Evolutionary conservation across 2,329 filamentous ascomycete species (phyloP), one percentile per base, ranked within the genome.

Genomic region (Aureobasidium sp.): DNA sequence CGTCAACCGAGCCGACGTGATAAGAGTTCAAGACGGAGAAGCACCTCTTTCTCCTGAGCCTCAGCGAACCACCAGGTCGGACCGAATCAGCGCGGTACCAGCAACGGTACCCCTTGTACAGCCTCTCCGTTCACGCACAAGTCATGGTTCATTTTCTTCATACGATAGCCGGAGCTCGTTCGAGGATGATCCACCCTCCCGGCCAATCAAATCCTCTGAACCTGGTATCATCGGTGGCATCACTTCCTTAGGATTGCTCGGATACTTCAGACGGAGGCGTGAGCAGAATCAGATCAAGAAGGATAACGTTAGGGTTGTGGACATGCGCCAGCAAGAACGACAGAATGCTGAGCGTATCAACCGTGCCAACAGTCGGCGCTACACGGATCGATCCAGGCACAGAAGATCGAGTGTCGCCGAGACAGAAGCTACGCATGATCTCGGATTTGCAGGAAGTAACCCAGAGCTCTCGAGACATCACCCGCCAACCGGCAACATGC

Each of bases 261-360:
- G 73, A 7, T 76, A 73, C 54, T 62, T 75, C 23, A 74, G 74
- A 63, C 74, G 78, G 58, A 76, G 74, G 65, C 74, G 74, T 61
- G 71, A 69, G 77, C 82, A 65, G 71, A 78, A 70, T 74, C 81
- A 69, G 79, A 86, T 70, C 74, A 82, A 65, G 70, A 84, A 71
- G 60, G 82, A 86, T 60, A 78, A 85, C 65, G 80, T 84, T 57
- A 81, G 84, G 23, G 81, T 88, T 5, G 81, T 80, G 54, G 77
- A 77, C 46, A 71, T 81, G 61, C 76, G 76, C 57, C 75, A 73
- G 62, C 78, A 78, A 63, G 74, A 78, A 13, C 71, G 77, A n/a
- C 69, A 75, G 23, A 74, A 75, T n/a, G 68, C 70, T 40, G 65
- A 70, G 17, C 60, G 61, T n/a, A 72, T 68, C 63, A 71, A 71